A percentile compares a stretch with the other conserved stretches of the same genome.
Conservation (phyloP, 768 basidiomycete species). For the Russula sp. region DNA sequence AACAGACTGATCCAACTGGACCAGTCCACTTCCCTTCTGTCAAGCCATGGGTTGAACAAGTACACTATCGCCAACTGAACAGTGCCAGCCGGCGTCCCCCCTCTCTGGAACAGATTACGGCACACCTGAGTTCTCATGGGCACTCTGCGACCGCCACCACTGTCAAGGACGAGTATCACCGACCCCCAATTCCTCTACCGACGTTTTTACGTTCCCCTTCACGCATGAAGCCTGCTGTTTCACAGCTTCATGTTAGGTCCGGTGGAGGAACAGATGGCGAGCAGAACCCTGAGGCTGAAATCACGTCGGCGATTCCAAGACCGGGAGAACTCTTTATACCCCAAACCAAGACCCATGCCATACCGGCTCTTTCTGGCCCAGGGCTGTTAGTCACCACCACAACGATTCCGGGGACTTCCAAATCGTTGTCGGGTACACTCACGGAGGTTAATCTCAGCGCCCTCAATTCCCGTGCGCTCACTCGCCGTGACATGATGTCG, state of each 20-base stretch:
- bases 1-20: slow-evolving; percentile 26
- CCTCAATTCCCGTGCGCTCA: slow-evolving; percentile 52
- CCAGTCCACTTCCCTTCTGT: slow-evolving; percentile 26
- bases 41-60: slow-evolving; percentile 62
- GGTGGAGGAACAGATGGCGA: not conserved
- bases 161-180: slow-evolving; percentile 31
- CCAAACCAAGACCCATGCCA: slow-evolving; percentile 38
- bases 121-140: slow-evolving; percentile 50
- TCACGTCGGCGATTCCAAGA: slow-evolving; percentile 26
- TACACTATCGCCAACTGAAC: slow-evolving; percentile 49
- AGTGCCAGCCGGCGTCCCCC: slow-evolving; percentile 44
- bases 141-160: slow-evolving; percentile 32
- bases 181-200: slow-evolving; percentile 37
- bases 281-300: not conserved
- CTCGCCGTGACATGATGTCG: slow-evolving; percentile 61
- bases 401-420: slow-evolving; percentile 47
- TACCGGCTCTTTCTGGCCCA: slow-evolving; percentile 38
- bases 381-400: slow-evolving; percentile 49
- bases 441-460: slow-evolving; percentile 52
- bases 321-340: slow-evolving; percentile 29
- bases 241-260: not conserved
- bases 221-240: not conserved
- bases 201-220: slow-evolving; percentile 35
- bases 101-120: slow-evolving; percentile 74
- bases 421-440: slow-evolving; percentile 45